phyloP scores from a whole-genome alignment of 1,139 yeast genomes.

The Lipomyces yarrowii region DNA sequence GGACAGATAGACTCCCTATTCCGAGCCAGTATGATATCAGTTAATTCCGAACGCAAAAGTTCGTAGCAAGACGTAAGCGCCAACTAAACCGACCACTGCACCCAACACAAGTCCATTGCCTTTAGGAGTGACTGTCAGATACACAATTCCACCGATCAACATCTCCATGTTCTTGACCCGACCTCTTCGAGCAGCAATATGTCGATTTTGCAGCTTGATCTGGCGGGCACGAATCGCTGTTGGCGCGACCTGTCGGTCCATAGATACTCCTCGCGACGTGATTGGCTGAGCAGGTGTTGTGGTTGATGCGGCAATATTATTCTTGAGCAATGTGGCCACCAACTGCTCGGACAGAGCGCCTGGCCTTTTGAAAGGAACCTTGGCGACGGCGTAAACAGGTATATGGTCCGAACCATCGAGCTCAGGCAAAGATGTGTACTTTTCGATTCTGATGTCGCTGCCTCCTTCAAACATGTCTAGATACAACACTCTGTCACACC shows the following conservation, averaged over 20 bases:
- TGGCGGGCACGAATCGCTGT: conserved; percentile 1
- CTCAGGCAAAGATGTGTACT: conserved; percentile 50
- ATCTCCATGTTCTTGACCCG: background rate
- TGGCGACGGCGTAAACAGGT: conserved; percentile 18
- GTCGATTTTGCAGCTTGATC: conserved; percentile 3
- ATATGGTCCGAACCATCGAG: conserved; percentile 22
- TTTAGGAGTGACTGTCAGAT: background rate
- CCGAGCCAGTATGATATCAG: background rate
- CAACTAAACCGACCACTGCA: background rate
- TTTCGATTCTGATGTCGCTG: conserved; percentile 34
- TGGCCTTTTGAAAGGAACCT: conserved; percentile 12
- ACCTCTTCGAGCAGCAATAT: conserved; percentile 1
- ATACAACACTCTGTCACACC: conserved; percentile 84
- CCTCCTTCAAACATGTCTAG: conserved; percentile 48
- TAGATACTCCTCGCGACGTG: background rate
- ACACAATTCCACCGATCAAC: conserved; percentile 1
- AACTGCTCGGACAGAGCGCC: conserved; percentile 13
- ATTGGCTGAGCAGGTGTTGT: background rate
- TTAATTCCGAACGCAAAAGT: background rate
- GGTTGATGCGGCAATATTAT: conserved; percentile 18
- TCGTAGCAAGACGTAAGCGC: conserved; percentile 3
- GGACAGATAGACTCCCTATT: background rate
- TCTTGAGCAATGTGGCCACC: conserved; percentile 12
- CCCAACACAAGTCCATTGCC: conserved; percentile 7
- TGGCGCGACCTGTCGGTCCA: background rate